Percentiles rank a stretch among this genome's conserved stretches.
Evolutionary conservation across 1,139 yeast species (phyloP).

Genomic region (Yamadazyma aaseri): DNA sequence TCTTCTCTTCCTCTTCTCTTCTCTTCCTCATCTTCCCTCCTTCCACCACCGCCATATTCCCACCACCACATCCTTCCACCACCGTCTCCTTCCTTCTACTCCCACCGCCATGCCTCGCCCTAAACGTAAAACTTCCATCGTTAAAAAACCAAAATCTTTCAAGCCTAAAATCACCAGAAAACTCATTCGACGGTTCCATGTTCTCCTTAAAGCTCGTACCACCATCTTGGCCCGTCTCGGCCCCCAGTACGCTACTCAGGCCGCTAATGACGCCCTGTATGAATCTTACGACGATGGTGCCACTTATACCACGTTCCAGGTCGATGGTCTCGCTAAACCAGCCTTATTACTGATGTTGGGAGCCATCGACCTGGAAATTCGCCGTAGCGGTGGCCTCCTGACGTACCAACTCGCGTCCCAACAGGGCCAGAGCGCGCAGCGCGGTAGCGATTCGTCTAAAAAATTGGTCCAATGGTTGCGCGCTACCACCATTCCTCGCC

Average conservation of each 20-base stretch:
- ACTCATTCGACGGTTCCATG: constrained; percentile 67
- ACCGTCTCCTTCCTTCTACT: too few relatives aligned
- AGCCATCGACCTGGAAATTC: constrained; percentile 58
- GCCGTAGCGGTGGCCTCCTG: constrained; percentile 64
- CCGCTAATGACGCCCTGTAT: constrained; percentile 6
- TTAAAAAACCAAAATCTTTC: constrained; percentile 33
- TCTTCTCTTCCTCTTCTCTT: too few relatives aligned
- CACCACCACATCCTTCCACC: too few relatives aligned
- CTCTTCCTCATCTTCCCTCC: too few relatives aligned
- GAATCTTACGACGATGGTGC: constrained; percentile 2
- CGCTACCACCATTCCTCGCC: constrained; percentile 6
- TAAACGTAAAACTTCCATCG: constrained; percentile 9
- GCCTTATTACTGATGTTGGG: constrained; percentile 38
- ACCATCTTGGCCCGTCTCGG: constrained; percentile 31
- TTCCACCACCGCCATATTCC: too few relatives aligned
- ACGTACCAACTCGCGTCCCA: constrained; percentile 86
- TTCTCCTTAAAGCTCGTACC: constrained; percentile 51
- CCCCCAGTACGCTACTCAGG: not conserved
- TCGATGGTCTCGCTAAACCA: constrained; percentile 18
- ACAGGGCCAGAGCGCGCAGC: constrained; percentile 67
- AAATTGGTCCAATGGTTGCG: constrained; percentile 67
- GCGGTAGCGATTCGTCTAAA: constrained; percentile 94
- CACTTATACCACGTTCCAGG: constrained; percentile 14
- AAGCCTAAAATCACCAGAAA: constrained; percentile 69
- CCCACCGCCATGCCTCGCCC: too few relatives aligned